Conservation (phyloP, 371 early-diverging fungal genomes). For the Saksenaea oblongispora region DNA sequence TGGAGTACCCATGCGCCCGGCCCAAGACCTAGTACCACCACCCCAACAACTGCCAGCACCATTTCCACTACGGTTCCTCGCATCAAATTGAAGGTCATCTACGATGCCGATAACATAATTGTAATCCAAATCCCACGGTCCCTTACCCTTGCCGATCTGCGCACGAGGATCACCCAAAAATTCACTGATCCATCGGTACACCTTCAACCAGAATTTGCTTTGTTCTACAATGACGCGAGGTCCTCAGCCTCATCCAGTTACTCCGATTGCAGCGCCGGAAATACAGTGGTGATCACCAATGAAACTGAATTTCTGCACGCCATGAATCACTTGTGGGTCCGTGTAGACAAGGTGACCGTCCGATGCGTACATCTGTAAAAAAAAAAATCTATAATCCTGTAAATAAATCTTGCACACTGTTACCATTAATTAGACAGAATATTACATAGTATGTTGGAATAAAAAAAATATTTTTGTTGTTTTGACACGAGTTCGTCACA, state of each 20-base stretch:
- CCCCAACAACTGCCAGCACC: conserved; percentile 11
- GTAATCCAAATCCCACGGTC: conserved; percentile 30
- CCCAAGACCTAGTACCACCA: conserved; percentile 17
- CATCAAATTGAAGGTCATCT: conserved; percentile 30
- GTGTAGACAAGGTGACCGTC: conserved; percentile 26
- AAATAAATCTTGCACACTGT: background rate
- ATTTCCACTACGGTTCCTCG: background rate
- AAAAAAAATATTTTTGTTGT: background rate
- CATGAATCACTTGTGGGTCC: conserved; percentile 22
- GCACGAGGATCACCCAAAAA: conserved; percentile 23
- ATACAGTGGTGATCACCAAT: conserved; percentile 16
- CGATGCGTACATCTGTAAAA: conserved; percentile 18
- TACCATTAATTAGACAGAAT: background rate
- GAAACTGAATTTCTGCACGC: conserved; percentile 19
- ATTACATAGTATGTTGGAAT: background rate
- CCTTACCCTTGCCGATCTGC: conserved; percentile 15
- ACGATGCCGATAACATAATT: conserved; percentile 32
- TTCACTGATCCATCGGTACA: conserved; percentile 16
- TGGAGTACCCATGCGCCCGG: conserved; percentile 11
- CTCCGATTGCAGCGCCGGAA: conserved; percentile 11
- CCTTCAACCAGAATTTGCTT: conserved; percentile 13
- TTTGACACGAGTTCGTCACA: too few relatives aligned
- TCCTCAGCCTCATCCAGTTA: conserved; percentile 24
- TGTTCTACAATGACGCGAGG: conserved; percentile 26
- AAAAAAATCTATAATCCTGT: background rate